Percentiles rank a stretch among this genome's conserved stretches.
phyloP scores from a whole-genome alignment of 2,329 filamentous ascomycete species.

The Dothistroma pini region DNA sequence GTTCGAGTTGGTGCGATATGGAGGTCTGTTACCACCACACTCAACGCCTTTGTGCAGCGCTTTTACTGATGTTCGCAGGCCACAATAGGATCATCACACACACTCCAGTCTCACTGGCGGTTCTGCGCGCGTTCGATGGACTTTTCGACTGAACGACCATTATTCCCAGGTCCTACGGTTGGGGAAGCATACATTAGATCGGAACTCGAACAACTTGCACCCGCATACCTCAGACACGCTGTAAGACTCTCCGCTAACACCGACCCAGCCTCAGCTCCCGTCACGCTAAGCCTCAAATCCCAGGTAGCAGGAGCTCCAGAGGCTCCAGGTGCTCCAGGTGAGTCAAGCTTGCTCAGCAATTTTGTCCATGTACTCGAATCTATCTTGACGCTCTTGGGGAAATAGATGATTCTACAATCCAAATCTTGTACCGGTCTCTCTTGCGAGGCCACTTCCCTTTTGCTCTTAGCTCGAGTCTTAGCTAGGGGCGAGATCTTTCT shows the following conservation, averaged over 20 bases:
- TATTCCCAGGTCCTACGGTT: too few relatives aligned
- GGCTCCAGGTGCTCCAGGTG: background rate
- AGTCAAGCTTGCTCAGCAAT: too few relatives aligned
- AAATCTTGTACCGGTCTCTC: background rate
- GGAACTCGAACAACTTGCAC: background rate
- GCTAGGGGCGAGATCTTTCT: background rate
- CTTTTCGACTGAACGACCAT: slow-evolving; percentile 14
- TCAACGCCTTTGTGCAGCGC: background rate
- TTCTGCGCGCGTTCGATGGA: slow-evolving; percentile 61
- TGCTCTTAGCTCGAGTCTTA: background rate
- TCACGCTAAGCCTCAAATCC: background rate
- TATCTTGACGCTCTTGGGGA: background rate
- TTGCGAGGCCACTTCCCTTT: background rate
- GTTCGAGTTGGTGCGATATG: slow-evolving; percentile 43
- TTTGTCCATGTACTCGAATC: background rate
- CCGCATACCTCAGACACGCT: too few relatives aligned
- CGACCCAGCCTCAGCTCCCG: background rate
- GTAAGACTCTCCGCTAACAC: background rate
- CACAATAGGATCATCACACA: slow-evolving; percentile 69
- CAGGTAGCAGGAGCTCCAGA: too few relatives aligned
- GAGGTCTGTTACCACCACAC: slow-evolving; percentile 33
- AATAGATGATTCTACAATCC: background rate
- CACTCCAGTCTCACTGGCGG: slow-evolving; percentile 59
- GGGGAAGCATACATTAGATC: background rate
- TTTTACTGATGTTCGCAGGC: slow-evolving; percentile 41